phyloP scores from a whole-genome alignment of 2,329 filamentous ascomycete genomes.

The Phialophora verrucosa region DNA sequence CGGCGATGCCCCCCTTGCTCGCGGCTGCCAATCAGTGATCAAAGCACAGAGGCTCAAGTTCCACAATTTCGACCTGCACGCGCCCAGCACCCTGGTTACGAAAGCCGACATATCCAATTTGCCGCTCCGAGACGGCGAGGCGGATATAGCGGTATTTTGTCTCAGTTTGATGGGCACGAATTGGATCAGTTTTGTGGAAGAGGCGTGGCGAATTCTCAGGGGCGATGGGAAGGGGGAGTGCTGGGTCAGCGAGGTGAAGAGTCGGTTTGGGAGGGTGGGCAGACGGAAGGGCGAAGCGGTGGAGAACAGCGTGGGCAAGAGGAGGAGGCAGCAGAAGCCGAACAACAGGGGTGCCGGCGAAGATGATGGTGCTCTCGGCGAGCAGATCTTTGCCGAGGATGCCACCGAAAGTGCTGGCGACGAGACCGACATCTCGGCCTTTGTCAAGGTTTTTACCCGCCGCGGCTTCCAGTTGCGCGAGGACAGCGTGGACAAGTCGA shows the following conservation, averaged over 20 bases:
- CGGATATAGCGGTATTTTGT: conserved; percentile 92
- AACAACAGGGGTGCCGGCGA: conserved; percentile 48
- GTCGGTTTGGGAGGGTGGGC: conserved; percentile 73
- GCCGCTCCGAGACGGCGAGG: conserved; percentile 73
- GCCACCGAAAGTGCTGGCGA: conserved; percentile 53
- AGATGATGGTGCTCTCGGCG: conserved; percentile 61
- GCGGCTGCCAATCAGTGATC: conserved; percentile 61
- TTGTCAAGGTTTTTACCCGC: conserved; percentile 79
- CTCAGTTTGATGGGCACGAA: conserved; percentile 98
- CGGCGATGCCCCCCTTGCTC: conserved; percentile 83
- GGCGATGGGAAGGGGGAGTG: conserved; percentile 85
- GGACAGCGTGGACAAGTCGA: conserved; percentile 76
- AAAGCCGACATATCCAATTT: conserved; percentile 86
- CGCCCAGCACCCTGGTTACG: conserved; percentile 76
- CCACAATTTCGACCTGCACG: conserved; percentile 85
- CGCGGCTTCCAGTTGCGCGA: conserved; percentile 84
- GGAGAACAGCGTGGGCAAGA: conserved; percentile 73
- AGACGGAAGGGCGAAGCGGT: conserved; percentile 54
- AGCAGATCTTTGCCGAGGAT: conserved; percentile 60
- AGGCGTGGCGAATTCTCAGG: conserved; percentile 87
- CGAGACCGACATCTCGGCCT: conserved; percentile 85
- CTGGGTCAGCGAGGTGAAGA: conserved; percentile 97
- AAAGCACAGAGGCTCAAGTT: conserved; percentile 74
- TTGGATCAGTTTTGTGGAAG: conserved; percentile 95
- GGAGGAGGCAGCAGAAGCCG: conserved; percentile 51